Conservation (phyloP, 257 asterid species). For the Orobanche coerulescens region DNA sequence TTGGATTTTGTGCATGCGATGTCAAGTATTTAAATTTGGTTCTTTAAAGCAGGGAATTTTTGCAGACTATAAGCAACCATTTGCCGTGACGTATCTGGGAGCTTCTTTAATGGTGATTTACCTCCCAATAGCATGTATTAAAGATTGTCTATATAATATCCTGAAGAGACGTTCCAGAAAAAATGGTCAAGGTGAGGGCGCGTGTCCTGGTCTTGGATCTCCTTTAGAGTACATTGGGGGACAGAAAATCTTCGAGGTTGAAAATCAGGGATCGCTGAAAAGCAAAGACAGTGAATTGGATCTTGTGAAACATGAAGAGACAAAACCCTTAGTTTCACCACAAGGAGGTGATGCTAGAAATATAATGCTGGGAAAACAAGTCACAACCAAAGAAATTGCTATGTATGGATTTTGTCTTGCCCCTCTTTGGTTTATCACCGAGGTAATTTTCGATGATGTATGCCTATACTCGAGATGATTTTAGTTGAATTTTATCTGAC, state of each 20-base stretch:
- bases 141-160: constrained; percentile 54
- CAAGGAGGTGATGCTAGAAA: constrained; percentile 31
- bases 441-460: constrained; percentile 38
- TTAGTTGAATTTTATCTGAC: not conserved
- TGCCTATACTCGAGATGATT: not conserved
- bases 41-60: constrained; percentile 64
- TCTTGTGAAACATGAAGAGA: constrained; percentile 54
- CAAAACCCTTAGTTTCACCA: constrained; percentile 52
- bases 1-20: not conserved
- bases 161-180: constrained; percentile 42
- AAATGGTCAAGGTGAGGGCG: constrained; percentile 36
- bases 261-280: constrained; percentile 50
- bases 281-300: constrained; percentile 55
- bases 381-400: constrained; percentile 77
- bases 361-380: constrained; percentile 39
- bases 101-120: constrained; percentile 92
- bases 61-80: constrained; percentile 89
- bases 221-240: constrained; percentile 59
- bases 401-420: constrained; percentile 82
- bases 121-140: constrained; percentile 78
- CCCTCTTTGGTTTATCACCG: constrained; percentile 95
- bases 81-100: constrained; percentile 97
- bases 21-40: constrained; percentile 7
- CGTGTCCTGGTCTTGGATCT: constrained; percentile 32
- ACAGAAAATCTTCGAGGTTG: constrained; percentile 60